phyloP scores from a whole-genome alignment of 768 basidiomycete species.

The Pleurotus cornucopiae region DNA sequence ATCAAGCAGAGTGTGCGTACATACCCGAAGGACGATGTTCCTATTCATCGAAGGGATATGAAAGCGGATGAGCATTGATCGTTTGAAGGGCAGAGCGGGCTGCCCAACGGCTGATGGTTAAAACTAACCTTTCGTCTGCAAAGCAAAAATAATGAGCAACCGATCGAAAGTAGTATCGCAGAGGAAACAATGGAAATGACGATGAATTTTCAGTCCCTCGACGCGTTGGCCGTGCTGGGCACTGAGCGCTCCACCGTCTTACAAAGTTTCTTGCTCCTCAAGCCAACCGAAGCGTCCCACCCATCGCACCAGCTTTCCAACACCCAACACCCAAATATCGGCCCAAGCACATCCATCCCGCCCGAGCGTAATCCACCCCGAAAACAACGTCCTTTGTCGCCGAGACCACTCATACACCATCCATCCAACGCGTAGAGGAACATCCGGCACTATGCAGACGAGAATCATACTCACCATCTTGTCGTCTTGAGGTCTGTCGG shows the following conservation, averaged over 20 bases:
- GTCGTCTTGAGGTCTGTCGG: slow-evolving; percentile 13
- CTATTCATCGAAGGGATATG: slow-evolving; percentile 32
- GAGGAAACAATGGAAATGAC: not conserved
- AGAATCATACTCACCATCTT: slow-evolving; percentile 10
- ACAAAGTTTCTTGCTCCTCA: not conserved
- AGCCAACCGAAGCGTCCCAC: slow-evolving; percentile 22
- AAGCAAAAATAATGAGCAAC: slow-evolving; percentile 22
- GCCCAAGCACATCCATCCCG: slow-evolving; percentile 2
- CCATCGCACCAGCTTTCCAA: slow-evolving; percentile 14
- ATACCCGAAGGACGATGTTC: slow-evolving; percentile 95
- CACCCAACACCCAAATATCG: slow-evolving; percentile 7
- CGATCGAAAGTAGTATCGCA: too few relatives aligned
- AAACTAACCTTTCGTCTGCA: slow-evolving; percentile 81
- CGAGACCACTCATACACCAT: slow-evolving; percentile 8
- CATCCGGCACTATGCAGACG: not conserved
- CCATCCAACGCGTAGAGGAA: not conserved
- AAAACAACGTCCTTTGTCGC: slow-evolving; percentile 36
- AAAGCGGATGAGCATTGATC: not conserved
- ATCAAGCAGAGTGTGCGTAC: slow-evolving; percentile 25
- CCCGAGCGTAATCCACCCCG: slow-evolving; percentile 36
- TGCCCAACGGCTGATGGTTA: not conserved
- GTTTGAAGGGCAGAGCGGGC: slow-evolving; percentile 8
- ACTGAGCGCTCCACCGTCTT: too few relatives aligned
- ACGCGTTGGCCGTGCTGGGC: too few relatives aligned
- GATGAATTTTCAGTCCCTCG: too few relatives aligned